Base-by-base conservation (phyloP, 331 rosid genomes). In the Rhamnella rubrinervis region DNA sequence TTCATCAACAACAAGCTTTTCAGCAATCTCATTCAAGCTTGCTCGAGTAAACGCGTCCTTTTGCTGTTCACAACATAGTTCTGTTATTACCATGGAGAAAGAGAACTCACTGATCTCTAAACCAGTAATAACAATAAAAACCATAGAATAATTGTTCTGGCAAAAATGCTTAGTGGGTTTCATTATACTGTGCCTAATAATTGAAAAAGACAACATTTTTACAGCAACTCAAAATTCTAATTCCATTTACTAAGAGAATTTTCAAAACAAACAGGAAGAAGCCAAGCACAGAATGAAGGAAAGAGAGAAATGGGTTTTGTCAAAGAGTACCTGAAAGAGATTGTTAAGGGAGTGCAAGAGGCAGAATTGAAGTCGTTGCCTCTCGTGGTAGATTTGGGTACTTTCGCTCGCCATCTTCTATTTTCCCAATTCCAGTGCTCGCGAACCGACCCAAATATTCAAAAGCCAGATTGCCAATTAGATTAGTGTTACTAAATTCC, bases 341-440 rank as follows among this genome's bases (percentile, higher is more conserved):
- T 86, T 89, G 80, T 93, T 93, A 75, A 91, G 91, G 18, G 91
- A 70, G 61, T 93, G 96, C 19, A 91, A n/a, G 77, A 93, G 95
- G 79, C 98, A 93, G 69, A 78, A 91, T 78, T 93, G 98, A 38
- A 91, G 77, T 59, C 69, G 83, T 69, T 93, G 98, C 59, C 83
- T 78, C 80, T 93, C 97, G 72, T 91, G 98, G 75, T 93, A 93
- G 68, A 91, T 66, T 75, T 75, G 76, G 77, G 84, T 49, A 35
- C 68, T 66, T 58, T 79, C 59, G 37, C 52, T 71, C 49, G 88
- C 63, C 98, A 91, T 93, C 63, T 69, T 39, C 80, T 31, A 2
- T 59, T 55, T 55, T 1, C 61, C 46, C 52, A 19, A 58, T 28
- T 68, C 23, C 71, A 57, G 56, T 35, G 28, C 35, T 58, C 4